A percentile compares a stretch with the other conserved stretches of the same genome.
Conservation (phyloP, 176 grass and related monocot species). For the Ensete glaucum region DNA sequence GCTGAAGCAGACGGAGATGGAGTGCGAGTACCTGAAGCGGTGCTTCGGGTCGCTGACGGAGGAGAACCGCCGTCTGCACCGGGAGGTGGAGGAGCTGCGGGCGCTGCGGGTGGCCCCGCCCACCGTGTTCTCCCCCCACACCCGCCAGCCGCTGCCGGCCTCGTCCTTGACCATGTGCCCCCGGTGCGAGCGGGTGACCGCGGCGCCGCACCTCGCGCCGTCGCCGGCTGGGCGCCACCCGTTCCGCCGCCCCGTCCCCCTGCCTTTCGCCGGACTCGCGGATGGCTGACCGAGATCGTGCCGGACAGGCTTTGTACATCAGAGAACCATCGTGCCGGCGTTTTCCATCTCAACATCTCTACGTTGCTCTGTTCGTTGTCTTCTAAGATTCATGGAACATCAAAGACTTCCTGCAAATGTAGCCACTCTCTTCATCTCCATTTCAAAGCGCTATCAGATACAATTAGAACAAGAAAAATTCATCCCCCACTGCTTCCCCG, state of each 20-base stretch:
- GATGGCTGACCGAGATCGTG: not conserved
- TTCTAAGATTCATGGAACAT: too few relatives aligned
- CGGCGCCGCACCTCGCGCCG: conserved; percentile 4
- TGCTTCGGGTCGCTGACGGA: conserved; percentile 92
- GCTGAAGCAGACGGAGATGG: conserved; percentile 98
- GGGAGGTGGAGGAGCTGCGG: conserved; percentile 91
- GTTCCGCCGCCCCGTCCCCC: conserved; percentile 25
- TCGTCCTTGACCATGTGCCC: conserved; percentile 90
- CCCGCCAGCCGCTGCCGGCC: conserved; percentile 66
- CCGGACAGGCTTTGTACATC: conserved; percentile 12
- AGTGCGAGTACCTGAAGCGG: conserved; percentile 92
- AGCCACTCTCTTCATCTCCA: too few relatives aligned
- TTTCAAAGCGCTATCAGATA: too few relatives aligned
- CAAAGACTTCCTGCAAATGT: too few relatives aligned
- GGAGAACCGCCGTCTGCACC: conserved; percentile 87
- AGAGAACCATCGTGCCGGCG: too few relatives aligned
- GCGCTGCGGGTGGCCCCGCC: conserved; percentile 77
- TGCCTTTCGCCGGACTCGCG: conserved; percentile 31
- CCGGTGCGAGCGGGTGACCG: conserved; percentile 77
- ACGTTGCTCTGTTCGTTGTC: too few relatives aligned
- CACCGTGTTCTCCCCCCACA: conserved; percentile 84
- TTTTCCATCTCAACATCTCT: too few relatives aligned
- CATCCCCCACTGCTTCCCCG: too few relatives aligned
- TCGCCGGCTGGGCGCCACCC: conserved; percentile 11
- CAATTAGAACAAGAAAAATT: too few relatives aligned